Conservation (phyloP, 2,329 filamentous ascomycete species). For the Hymenoscyphus occultus region DNA sequence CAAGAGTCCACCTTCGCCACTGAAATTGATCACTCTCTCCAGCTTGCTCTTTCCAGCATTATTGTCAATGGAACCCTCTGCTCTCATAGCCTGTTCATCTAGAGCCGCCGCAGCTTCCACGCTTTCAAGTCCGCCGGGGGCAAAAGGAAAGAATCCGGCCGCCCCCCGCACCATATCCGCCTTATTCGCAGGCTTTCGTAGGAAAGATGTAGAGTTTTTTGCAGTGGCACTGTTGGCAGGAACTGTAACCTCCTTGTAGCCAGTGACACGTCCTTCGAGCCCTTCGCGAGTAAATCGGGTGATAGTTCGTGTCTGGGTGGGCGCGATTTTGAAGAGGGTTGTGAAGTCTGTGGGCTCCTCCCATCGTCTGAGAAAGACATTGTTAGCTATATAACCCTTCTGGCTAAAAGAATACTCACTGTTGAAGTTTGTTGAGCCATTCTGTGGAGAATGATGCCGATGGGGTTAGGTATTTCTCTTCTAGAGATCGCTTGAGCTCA, state of each 20-base stretch:
- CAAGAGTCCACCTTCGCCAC: slow-evolving; percentile 72
- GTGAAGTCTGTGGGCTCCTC: slow-evolving; percentile 75
- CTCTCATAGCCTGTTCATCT: slow-evolving; percentile 69
- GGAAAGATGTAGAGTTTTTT: slow-evolving; percentile 89
- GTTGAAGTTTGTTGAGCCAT: slow-evolving; percentile 88
- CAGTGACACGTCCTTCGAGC: slow-evolving; percentile 86
- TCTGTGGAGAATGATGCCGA: slow-evolving; percentile 74
- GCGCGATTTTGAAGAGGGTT: slow-evolving; percentile 82
- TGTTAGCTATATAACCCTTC: slow-evolving; percentile 18
- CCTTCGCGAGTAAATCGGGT: slow-evolving; percentile 90
- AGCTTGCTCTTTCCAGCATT: slow-evolving; percentile 53
- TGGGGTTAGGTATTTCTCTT: slow-evolving; percentile 74
- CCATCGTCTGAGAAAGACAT: slow-evolving; percentile 57
- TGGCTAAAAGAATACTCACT: slow-evolving; percentile 44
- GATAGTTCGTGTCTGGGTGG: slow-evolving; percentile 91
- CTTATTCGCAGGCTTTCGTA: slow-evolving; percentile 79
- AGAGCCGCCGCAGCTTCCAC: slow-evolving; percentile 82
- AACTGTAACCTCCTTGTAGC: slow-evolving; percentile 91
- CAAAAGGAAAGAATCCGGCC: slow-evolving; percentile 91
- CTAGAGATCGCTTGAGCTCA: slow-evolving; percentile 68
- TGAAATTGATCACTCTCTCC: slow-evolving; percentile 83
- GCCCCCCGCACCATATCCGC: slow-evolving; percentile 91
- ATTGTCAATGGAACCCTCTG: slow-evolving; percentile 43
- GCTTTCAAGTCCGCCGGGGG: slow-evolving; percentile 82
- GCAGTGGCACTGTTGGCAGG: slow-evolving; percentile 85